Conservation (phyloP, 352 stramenopile species). For the Phytophthora brassicae region DNA sequence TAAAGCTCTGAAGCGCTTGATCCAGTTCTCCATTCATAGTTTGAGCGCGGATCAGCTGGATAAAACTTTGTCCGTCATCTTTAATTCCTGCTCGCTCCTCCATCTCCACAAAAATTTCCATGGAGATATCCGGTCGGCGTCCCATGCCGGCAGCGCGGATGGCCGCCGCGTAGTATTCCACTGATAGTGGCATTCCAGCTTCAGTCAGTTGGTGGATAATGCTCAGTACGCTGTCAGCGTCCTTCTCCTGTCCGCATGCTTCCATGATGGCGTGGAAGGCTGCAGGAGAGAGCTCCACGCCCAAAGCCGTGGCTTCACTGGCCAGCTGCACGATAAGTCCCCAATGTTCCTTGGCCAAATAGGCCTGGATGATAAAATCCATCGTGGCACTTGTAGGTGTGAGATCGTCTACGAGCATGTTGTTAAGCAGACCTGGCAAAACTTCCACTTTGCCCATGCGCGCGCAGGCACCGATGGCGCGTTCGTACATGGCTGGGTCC, state of each 20-base stretch:
- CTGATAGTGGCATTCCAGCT: conserved; percentile 29
- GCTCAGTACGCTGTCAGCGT: conserved; percentile 45
- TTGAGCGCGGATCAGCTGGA: conserved; percentile 78
- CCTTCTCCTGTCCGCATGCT: conserved; percentile 59
- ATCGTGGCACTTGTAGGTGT: conserved; percentile 64
- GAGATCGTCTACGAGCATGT: conserved; percentile 76
- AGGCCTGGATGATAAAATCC: conserved; percentile 82
- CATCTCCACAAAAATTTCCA: conserved; percentile 67
- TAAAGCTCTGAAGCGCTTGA: conserved; percentile 79
- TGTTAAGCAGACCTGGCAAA: conserved; percentile 67
- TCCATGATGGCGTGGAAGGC: conserved; percentile 78
- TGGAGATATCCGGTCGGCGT: conserved; percentile 48
- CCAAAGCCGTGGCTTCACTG: conserved; percentile 40
- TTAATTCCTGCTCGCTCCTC: conserved; percentile 50
- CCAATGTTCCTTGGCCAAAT: conserved; percentile 72
- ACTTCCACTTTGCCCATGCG: conserved; percentile 83
- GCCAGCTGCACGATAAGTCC: conserved; percentile 55
- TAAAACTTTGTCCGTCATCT: conserved; percentile 55
- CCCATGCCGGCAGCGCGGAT: conserved; percentile 76
- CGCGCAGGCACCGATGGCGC: conserved; percentile 73
- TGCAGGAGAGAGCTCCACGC: conserved; percentile 60
- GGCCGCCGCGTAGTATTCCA: conserved; percentile 47
- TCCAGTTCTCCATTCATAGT: conserved; percentile 63
- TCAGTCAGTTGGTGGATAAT: conserved; percentile 54
- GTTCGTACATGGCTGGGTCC: conserved; percentile 77